A percentile compares a stretch with the other conserved stretches of the same genome.
Evolutionary conservation across 345 rosid species (phyloP).

Genomic region (rapeseed (Brassica napus)): Da-Ae NC_063439.1:4554501-4555000

Average conservation of each 20-base stretch:
- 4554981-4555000: neutral
- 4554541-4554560: too few relatives aligned
- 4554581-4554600: too few relatives aligned
- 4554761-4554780: neutral
- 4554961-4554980: neutral
- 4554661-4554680: too few relatives aligned
- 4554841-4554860: neutral
- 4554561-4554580: too few relatives aligned
- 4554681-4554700: neutral
- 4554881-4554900: neutral
- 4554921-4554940: neutral
- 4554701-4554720: conserved; percentile 10
- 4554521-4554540: too few relatives aligned
- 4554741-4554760: neutral
- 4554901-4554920: neutral
- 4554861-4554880: neutral
- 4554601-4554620: too few relatives aligned
- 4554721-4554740: neutral
- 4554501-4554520: too few relatives aligned
- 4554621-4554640: too few relatives aligned
- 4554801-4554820: neutral
- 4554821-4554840: neutral
- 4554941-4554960: neutral
- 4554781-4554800: neutral
- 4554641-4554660: too few relatives aligned